A percentile compares a stretch with the other conserved stretches of the same genome.
Conservation (phyloP, 345 rosid genomes). For the Odontarrhena argentea region DNA sequence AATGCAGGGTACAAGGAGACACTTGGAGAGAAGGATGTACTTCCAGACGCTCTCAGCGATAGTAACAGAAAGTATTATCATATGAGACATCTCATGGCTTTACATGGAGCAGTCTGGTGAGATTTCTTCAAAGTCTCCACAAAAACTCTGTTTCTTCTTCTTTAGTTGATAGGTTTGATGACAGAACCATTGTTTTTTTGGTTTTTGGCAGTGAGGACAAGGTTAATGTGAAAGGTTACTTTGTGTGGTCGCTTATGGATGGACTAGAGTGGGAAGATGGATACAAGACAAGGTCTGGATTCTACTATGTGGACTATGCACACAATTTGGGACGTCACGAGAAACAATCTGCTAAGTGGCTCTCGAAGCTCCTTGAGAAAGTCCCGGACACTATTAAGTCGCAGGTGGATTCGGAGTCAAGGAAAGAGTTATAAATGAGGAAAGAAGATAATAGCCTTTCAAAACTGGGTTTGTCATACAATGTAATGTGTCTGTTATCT, state of each 20-base stretch:
- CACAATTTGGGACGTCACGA: constrained; percentile 31
- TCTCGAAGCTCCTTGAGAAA: constrained; percentile 38
- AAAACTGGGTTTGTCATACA: constrained; percentile 1
- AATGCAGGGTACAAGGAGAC: constrained; percentile 42
- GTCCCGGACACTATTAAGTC: constrained; percentile 21
- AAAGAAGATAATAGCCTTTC: neutral
- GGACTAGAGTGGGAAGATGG: constrained; percentile 44
- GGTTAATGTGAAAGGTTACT: constrained; percentile 39
- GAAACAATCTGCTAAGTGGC: constrained; percentile 42
- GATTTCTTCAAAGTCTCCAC: neutral
- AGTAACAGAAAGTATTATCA: constrained; percentile 41
- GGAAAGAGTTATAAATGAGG: constrained; percentile 34
- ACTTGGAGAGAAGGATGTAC: constrained; percentile 42
- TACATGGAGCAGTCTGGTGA: constrained; percentile 44
- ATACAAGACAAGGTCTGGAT: constrained; percentile 39
- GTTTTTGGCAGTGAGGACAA: constrained; percentile 36
- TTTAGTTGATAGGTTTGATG: constrained; percentile 2
- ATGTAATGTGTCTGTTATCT: constrained; percentile 17
- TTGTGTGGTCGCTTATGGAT: constrained; percentile 40
- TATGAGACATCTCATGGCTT: constrained; percentile 44
- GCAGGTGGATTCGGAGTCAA: constrained; percentile 31
- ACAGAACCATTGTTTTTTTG: neutral
- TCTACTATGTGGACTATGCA: constrained; percentile 39
- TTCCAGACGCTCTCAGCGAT: constrained; percentile 34
- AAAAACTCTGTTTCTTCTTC: neutral